These are phyloP conservation scores for Skeletonema grethae DNA, from an alignment of 108 stramenopile genomes.

Conservation along the genomic window DNA sequence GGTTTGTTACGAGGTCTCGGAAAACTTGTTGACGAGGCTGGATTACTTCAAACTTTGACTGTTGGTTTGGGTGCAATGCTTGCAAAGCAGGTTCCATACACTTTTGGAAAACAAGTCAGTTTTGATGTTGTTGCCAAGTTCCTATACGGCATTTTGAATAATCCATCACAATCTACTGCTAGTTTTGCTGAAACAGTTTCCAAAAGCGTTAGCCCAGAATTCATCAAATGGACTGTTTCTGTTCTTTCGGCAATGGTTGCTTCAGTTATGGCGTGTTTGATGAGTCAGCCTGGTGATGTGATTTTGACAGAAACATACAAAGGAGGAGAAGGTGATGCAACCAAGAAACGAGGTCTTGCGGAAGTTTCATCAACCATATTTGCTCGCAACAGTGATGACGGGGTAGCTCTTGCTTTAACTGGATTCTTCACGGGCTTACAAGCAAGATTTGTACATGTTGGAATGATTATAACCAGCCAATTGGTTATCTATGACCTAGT, in stretches of 20 bases:
- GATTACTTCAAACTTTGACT: slow-evolving; percentile 64
- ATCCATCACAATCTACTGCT: slow-evolving; percentile 14
- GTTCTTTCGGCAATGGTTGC: slow-evolving; percentile 73
- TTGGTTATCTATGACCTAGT: slow-evolving; percentile 93
- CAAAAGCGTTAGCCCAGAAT: slow-evolving; percentile 23
- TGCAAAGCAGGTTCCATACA: slow-evolving; percentile 96
- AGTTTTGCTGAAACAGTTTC: slow-evolving; percentile 22
- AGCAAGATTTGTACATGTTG: slow-evolving; percentile 91
- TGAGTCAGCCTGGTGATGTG: slow-evolving; percentile 95
- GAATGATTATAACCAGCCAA: slow-evolving; percentile 90
- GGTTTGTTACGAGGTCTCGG: slow-evolving; percentile 66
- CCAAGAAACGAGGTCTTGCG: slow-evolving; percentile 44
- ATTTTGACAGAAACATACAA: slow-evolving; percentile 89
- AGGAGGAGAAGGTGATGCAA: slow-evolving; percentile 32
- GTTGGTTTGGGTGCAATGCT: slow-evolving; percentile 89
- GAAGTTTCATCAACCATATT: slow-evolving; percentile 72
- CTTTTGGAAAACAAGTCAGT: slow-evolving; percentile 91
- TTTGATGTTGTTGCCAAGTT: slow-evolving; percentile 82
- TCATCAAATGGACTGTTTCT: slow-evolving; percentile 70
- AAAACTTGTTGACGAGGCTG: slow-evolving; percentile 67
- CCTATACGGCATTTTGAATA: slow-evolving; percentile 56
- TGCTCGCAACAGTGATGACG: slow-evolving; percentile 85
- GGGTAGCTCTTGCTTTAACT: slow-evolving; percentile 52
- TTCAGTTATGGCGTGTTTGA: slow-evolving; percentile 85
- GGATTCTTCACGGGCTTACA: slow-evolving; percentile 81